phyloP scores from a whole-genome alignment of 345 rosid species.

The Iberis pinnata region DNA sequence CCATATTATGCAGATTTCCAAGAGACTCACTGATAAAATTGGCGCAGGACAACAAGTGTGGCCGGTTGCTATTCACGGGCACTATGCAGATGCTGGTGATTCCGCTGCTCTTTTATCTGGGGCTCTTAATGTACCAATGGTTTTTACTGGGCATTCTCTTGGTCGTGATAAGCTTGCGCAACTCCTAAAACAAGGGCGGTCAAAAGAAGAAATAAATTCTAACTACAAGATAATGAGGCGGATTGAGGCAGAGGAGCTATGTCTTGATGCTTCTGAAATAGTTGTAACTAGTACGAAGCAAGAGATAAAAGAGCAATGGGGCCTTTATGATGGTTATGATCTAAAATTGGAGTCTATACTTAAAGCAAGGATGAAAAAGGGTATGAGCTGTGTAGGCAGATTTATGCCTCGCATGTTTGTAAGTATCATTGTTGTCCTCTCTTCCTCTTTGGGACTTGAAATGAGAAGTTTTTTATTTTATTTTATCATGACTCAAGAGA shows the following conservation, averaged over 20 bases:
- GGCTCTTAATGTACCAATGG: constrained; percentile 75
- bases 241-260: constrained; percentile 70
- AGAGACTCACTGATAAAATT: constrained; percentile 58
- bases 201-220: constrained; percentile 56
- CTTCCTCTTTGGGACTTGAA: background rate
- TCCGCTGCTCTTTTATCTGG: constrained; percentile 76
- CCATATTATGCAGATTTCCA: constrained; percentile 65
- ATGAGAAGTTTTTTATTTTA: background rate
- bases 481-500: background rate
- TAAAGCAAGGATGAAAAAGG: constrained; percentile 68
- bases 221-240: constrained; percentile 67
- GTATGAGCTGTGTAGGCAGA: constrained; percentile 65
- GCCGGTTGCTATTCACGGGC: constrained; percentile 81
- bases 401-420: constrained; percentile 73
- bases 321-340: constrained; percentile 78
- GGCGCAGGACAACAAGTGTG: constrained; percentile 51
- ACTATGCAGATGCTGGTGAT: constrained; percentile 82
- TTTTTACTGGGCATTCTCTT: constrained; percentile 79
- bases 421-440: constrained; percentile 33
- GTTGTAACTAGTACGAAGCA: constrained; percentile 70
- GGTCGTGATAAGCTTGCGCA: constrained; percentile 79
- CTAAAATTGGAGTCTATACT: constrained; percentile 56
- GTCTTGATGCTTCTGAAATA: constrained; percentile 66
- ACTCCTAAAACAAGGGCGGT: constrained; percentile 62
- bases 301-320: constrained; percentile 75